A percentile compares a stretch with the other conserved stretches of the same genome.
phyloP scores from a whole-genome alignment of 2,329 filamentous ascomycete genomes.

The Periconia macrospinosa region DNA sequence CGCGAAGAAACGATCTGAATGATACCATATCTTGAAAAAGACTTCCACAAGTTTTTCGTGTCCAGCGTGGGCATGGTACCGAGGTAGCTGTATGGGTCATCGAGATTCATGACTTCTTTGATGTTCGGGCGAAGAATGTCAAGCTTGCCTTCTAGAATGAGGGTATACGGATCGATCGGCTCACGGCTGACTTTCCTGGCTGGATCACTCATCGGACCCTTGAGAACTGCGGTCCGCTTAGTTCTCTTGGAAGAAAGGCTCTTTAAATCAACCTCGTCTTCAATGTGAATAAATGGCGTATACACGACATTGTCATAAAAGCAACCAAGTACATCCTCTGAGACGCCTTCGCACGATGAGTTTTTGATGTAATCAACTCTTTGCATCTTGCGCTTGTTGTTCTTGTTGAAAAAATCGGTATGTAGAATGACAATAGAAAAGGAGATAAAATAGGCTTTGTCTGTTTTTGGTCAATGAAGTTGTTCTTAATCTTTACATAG shows the following conservation, averaged over 20 bases:
- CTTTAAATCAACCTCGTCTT: slow-evolving; percentile 83
- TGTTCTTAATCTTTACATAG: neutral
- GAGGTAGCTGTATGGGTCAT: slow-evolving; percentile 88
- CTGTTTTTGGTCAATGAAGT: slow-evolving; percentile 43
- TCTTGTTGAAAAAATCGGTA: slow-evolving; percentile 99
- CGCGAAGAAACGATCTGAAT: slow-evolving; percentile 93
- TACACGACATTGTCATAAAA: slow-evolving; percentile 99
- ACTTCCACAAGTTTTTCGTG: slow-evolving; percentile 78
- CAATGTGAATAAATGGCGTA: slow-evolving; percentile 96
- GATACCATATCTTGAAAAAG: slow-evolving; percentile 88
- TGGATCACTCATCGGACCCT: slow-evolving; percentile 65
- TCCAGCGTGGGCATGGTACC: slow-evolving; percentile 77
- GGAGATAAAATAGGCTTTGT: slow-evolving; percentile 97
- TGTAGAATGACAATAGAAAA: slow-evolving; percentile 96
- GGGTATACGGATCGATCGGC: slow-evolving; percentile 90
- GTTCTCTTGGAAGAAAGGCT: slow-evolving; percentile 71
- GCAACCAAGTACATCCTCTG: slow-evolving; percentile 88
- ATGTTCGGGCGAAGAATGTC: slow-evolving; percentile 81
- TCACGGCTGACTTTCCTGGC: slow-evolving; percentile 71
- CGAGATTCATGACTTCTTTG: slow-evolving; percentile 88
- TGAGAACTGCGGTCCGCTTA: slow-evolving; percentile 63
- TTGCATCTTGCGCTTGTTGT: slow-evolving; percentile 99
- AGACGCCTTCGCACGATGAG: slow-evolving; percentile 87
- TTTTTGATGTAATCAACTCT: slow-evolving; percentile 95
- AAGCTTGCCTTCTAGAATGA: slow-evolving; percentile 88